A percentile compares a stretch with the other conserved stretches of the same genome.
Conservation (phyloP, 2,329 filamentous ascomycete genomes). For the Aspergillus eucalypticola region DNA sequence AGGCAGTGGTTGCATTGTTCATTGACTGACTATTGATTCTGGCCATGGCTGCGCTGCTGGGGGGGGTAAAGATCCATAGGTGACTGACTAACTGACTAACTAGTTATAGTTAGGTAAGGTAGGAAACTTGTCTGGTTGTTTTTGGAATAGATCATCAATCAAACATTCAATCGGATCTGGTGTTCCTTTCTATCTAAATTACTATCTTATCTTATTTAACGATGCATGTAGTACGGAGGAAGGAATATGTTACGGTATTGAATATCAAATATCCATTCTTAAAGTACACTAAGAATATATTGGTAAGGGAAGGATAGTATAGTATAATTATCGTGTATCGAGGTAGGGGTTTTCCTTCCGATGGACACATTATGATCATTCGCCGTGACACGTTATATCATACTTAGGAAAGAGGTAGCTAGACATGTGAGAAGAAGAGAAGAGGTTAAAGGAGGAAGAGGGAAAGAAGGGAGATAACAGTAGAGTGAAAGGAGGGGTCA, state of each 20-base stretch:
- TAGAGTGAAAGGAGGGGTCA: background rate
- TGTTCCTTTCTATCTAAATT: background rate
- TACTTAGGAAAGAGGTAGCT: background rate
- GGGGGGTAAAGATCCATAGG: too few relatives aligned
- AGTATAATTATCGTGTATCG: background rate
- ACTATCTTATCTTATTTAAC: background rate
- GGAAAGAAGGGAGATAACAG: background rate
- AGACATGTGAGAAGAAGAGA: background rate
- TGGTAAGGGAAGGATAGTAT: background rate
- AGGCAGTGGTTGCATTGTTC: too few relatives aligned
- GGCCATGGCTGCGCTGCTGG: too few relatives aligned
- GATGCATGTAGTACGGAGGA: too few relatives aligned
- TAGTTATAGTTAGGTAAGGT: too few relatives aligned
- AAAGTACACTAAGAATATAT: background rate
- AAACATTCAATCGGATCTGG: background rate
- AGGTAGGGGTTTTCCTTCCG: background rate
- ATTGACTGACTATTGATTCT: too few relatives aligned
- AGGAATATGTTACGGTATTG: background rate
- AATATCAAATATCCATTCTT: too few relatives aligned
- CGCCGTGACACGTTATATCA: conserved; percentile 2
- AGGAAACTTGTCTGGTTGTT: background rate
- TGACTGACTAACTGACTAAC: too few relatives aligned
- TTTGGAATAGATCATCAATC: background rate
- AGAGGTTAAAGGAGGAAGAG: background rate
- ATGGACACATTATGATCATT: background rate